Conservation (phyloP, 352 stramenopile genomes). For the Globisporangium spinosum region DNA sequence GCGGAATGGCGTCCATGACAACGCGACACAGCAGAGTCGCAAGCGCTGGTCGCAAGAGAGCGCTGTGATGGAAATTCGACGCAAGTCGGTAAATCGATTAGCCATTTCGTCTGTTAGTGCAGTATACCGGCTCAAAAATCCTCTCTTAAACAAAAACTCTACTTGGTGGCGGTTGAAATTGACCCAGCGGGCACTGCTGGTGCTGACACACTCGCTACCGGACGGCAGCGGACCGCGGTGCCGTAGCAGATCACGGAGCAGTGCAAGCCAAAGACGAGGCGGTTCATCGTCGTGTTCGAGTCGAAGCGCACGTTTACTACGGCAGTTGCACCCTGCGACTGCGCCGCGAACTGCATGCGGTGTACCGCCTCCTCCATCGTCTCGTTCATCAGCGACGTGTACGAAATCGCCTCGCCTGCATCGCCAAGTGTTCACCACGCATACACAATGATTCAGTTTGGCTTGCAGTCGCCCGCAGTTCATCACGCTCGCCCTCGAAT, state of each 20-base stretch:
- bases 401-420: constrained; percentile 60
- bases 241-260: constrained; percentile 80
- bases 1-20: background rate
- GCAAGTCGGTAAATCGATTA: background rate
- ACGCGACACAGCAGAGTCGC: background rate
- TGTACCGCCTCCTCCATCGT: constrained; percentile 75
- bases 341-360: constrained; percentile 67
- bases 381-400: constrained; percentile 84
- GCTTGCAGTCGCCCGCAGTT: background rate
- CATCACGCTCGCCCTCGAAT: background rate
- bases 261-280: constrained; percentile 79
- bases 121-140: background rate
- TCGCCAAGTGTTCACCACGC: background rate
- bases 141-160: background rate
- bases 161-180: background rate
- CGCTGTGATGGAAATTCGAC: background rate
- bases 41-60: background rate
- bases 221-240: constrained; percentile 64
- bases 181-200: background rate
- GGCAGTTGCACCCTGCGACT: constrained; percentile 70
- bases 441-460: background rate
- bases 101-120: background rate
- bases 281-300: constrained; percentile 85
- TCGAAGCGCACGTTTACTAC: constrained; percentile 81
- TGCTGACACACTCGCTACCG: constrained; percentile 20